phyloP scores from a whole-genome alignment of 805 yeast genomes.

The Yarrowia bubula region DNA sequence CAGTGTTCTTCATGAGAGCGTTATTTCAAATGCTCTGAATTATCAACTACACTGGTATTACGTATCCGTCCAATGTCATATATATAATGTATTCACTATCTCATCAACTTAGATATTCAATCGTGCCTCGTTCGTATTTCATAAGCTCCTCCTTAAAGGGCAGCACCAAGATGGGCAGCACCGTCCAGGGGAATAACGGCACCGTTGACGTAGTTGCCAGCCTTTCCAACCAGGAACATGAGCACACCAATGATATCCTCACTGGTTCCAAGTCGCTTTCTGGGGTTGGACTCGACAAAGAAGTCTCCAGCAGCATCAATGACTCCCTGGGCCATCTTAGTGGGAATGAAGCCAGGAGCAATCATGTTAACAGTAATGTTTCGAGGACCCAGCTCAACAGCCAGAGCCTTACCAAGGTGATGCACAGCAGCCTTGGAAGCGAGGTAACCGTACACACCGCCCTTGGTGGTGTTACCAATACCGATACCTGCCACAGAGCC shows the following conservation, averaged over 20 bases:
- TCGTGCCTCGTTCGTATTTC: neutral
- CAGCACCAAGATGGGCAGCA: slow-evolving; percentile 42
- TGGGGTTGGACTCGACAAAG: slow-evolving; percentile 54
- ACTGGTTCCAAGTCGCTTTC: slow-evolving; percentile 59
- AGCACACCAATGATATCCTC: slow-evolving; percentile 58
- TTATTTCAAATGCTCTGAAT: no score
- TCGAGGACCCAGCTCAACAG: slow-evolving; percentile 62
- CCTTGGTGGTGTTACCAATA: slow-evolving; percentile 41
- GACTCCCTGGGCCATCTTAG: slow-evolving; percentile 69
- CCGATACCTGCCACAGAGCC: slow-evolving; percentile 63
- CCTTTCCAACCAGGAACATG: slow-evolving; percentile 55
- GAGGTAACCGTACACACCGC: slow-evolving; percentile 65
- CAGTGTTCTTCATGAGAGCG: no score
- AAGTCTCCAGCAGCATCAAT: slow-evolving; percentile 54
- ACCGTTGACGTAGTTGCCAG: slow-evolving; percentile 64
- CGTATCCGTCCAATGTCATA: no score
- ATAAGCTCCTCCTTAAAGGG: slow-evolving; percentile 20
- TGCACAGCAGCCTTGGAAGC: slow-evolving; percentile 76
- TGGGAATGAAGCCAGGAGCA: slow-evolving; percentile 77
- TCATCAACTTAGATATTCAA: neutral
- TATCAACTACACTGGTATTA: no score
- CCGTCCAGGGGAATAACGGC: slow-evolving; percentile 69
- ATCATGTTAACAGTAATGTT: slow-evolving; percentile 67
- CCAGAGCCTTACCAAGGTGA: slow-evolving; percentile 62
- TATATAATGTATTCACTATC: neutral